Conservation (phyloP, 1,139 yeast species). For the Lodderomyces elongisporus region DNA sequence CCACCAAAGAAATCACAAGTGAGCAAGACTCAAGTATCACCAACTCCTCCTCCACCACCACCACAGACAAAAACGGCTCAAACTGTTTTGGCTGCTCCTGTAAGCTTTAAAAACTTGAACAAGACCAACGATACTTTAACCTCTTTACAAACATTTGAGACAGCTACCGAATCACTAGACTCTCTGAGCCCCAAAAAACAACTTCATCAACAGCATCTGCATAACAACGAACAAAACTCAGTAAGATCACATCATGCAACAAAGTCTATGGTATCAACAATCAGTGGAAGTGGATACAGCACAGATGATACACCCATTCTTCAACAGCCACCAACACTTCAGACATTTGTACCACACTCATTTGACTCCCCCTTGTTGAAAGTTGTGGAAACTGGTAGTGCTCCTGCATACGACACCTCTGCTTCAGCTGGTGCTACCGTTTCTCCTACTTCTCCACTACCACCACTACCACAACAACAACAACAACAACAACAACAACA, state of each 20-base stretch:
- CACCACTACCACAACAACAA: too few relatives aligned
- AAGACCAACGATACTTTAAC: conserved; percentile 4
- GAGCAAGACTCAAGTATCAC: neutral
- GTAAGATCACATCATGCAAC: conserved; percentile 5
- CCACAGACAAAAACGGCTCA: conserved; percentile 1
- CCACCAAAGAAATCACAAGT: neutral
- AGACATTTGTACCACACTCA: conserved; percentile 15
- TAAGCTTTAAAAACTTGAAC: conserved; percentile 2
- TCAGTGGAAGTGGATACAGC: conserved; percentile 17
- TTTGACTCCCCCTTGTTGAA: conserved; percentile 13
- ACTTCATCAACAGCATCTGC: neutral
- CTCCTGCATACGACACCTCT: too few relatives aligned
- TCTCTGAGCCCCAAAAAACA: too few relatives aligned
- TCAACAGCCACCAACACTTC: conserved; percentile 23
- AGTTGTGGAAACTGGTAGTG: conserved; percentile 10
- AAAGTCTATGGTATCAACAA: conserved; percentile 14
- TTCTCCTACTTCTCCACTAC: too few relatives aligned
- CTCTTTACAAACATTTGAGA: conserved; percentile 28
- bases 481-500: too few relatives aligned
- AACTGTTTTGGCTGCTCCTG: conserved; percentile 4
- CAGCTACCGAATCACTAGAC: conserved; percentile 20
- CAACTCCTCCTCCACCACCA: conserved; percentile 1
- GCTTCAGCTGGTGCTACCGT: too few relatives aligned
- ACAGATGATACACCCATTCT: conserved; percentile 24
- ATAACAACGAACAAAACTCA: neutral